A percentile compares a stretch with the other conserved stretches of the same genome.
Evolutionary conservation across 1,284 basidiomycete genomes (phyloP).

Genomic region (Pterula multifida): DNA sequence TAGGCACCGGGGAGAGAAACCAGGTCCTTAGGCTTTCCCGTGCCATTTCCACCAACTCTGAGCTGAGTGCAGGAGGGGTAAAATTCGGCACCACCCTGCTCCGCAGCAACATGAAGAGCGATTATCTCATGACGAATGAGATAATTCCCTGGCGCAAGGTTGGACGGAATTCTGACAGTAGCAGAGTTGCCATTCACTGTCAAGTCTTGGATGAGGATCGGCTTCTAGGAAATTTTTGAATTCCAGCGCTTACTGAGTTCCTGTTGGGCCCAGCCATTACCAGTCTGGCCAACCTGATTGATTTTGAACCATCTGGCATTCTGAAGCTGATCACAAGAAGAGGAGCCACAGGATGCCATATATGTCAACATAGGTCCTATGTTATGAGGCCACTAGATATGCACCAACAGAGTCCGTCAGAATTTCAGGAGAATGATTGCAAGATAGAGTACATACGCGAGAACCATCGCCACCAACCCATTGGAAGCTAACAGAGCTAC

Average conservation of each 20-base stretch:
- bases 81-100: conserved; percentile 39
- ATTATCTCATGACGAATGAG: conserved; percentile 46
- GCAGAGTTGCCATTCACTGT: conserved; percentile 17
- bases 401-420: not conserved
- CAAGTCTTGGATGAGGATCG: not conserved
- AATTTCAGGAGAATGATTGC: not conserved
- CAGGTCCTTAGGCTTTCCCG: conserved; percentile 22
- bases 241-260: not conserved
- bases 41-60: conserved; percentile 30
- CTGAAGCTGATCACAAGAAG: conserved; percentile 21
- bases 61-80: conserved; percentile 46
- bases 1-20: conserved; percentile 43
- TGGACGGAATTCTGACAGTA: conserved; percentile 31
- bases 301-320: conserved; percentile 29
- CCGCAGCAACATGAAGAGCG: conserved; percentile 33
- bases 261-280: conserved; percentile 1
- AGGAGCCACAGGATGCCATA: conserved; percentile 21
- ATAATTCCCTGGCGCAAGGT: conserved; percentile 36
- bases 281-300: conserved; percentile 16
- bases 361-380: conserved; percentile 27
- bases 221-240: not conserved
- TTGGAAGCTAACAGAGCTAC: conserved; percentile 20
- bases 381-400: conserved; percentile 23
- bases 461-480: conserved; percentile 21
- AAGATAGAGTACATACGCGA: conserved; percentile 11